Base-by-base conservation (phyloP, 2,329 filamentous ascomycete genomes). In the Pseudogymnoascus sp. region DNA sequence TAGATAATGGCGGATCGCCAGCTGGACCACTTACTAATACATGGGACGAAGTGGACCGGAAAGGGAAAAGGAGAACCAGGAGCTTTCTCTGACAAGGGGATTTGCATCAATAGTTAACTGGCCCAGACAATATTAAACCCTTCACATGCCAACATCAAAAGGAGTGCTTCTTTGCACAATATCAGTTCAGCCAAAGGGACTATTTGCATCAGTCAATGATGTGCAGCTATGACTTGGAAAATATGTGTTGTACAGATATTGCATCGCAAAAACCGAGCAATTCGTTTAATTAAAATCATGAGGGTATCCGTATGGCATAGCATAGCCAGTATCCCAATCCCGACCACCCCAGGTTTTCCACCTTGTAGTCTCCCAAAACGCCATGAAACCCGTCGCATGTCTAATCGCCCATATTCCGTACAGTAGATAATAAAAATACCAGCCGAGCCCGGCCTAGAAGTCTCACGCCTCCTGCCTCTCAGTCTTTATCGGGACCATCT, bases 401-500 rank as follows among this genome's bases (percentile, higher is more conserved):
- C 43, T 54, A 50, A 11, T 41, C 35, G 58, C 58, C 58, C 58
- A 59, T 54, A 54, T 32, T 16, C 25, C 43, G 25, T 54, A 54
- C 43, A 41, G 37, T 18, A 54, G 14, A 54, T 50, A 50, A 25
- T 9, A 50, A 54, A 14, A 47, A 59, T 14, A 38, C 57, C 58
- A 16, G 25, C 22, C 12, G 11, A 37, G 30, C 58, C 18, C 30
- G 9, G 30, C 22, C 22, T 12, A 39, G 18, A 37, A 25, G 6
- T 9, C 58, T 63, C 59, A 65, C n/a, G 60, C 65, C 34, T 62
- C 62, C 30, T 67, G 67, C 20, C 62, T 69, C 28, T 70, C 69
- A 7, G 65, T 71, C 62, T 79, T 79, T 69, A 84, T 76, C 39
- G 77, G 75, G 8, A 81, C 80, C 84, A 89, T 87, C 72, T 89